These are phyloP conservation scores for Lachnellula occidentalis DNA, from an alignment of 2,329 filamentous ascomycete species.

Conservation along the genomic window DNA sequence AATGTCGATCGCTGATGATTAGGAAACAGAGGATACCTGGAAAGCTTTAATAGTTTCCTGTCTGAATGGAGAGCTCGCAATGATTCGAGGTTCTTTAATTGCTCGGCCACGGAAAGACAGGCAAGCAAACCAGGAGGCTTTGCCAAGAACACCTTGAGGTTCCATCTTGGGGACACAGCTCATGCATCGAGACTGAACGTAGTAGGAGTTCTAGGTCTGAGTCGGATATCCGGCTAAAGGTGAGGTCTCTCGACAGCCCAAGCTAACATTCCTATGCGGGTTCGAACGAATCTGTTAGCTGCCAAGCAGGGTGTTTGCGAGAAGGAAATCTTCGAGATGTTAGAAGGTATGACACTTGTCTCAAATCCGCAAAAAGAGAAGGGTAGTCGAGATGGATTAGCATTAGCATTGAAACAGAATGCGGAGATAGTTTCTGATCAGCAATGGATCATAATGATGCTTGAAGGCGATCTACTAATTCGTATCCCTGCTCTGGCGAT, in stretches of 20 bases:
- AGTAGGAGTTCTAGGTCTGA: not conserved
- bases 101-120: not conserved
- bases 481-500: conserved; percentile 2
- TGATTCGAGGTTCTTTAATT: not conserved
- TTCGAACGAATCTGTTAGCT: conserved; percentile 1
- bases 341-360: not conserved
- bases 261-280: not conserved
- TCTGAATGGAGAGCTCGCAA: not conserved
- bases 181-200: conserved; percentile 1
- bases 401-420: conserved; percentile 13
- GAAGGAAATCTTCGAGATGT: not conserved
- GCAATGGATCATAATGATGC: not conserved
- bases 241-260: not conserved
- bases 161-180: conserved; percentile 4
- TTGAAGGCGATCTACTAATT: conserved; percentile 8
- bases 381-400: conserved; percentile 2
- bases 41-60: conserved; percentile 23
- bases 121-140: not conserved
- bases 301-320: not conserved
- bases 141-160: conserved; percentile 14
- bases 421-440: conserved; percentile 11
- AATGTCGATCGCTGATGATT: conserved; percentile 28
- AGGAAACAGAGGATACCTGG: conserved; percentile 16
- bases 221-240: not conserved
- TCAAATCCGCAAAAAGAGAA: conserved; percentile 5